Evolutionary conservation across 352 stramenopile genomes (phyloP).

Genomic region (Pythium coloratum): DNA sequence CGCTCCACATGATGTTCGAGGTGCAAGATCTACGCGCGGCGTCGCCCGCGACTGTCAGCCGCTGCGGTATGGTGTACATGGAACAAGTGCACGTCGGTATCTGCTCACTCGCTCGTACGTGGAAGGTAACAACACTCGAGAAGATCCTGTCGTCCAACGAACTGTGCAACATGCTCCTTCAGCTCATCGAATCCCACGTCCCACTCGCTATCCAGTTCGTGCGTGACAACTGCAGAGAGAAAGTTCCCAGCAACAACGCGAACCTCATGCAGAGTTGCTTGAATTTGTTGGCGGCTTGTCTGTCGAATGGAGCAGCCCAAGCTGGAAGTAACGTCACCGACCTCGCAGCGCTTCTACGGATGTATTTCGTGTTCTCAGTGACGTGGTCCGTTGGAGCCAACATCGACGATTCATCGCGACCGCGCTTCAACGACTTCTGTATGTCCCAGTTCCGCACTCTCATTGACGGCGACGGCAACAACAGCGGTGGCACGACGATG

Average conservation of each 20-base stretch:
- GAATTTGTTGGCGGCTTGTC: slow-evolving; percentile 83
- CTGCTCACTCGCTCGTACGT: slow-evolving; percentile 69
- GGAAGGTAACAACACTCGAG: slow-evolving; percentile 74
- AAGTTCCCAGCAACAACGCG: slow-evolving; percentile 84
- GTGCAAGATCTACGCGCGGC: slow-evolving; percentile 89
- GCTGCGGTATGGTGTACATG: slow-evolving; percentile 93
- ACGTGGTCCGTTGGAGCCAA: slow-evolving; percentile 88
- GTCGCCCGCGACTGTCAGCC: slow-evolving; percentile 87
- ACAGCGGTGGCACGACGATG: slow-evolving; percentile 16
- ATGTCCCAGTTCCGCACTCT: slow-evolving; percentile 62
- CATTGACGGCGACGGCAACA: slow-evolving; percentile 51
- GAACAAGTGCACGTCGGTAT: slow-evolving; percentile 87
- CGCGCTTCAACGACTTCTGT: slow-evolving; percentile 89
- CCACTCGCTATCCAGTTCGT: slow-evolving; percentile 85
- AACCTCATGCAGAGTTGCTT: slow-evolving; percentile 89
- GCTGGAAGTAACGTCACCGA: slow-evolving; percentile 49
- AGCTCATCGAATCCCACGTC: slow-evolving; percentile 83
- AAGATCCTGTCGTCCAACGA: slow-evolving; percentile 57
- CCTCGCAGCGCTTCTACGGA: slow-evolving; percentile 58
- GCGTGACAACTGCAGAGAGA: slow-evolving; percentile 87
- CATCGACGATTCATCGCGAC: slow-evolving; percentile 76
- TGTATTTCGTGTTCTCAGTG: slow-evolving; percentile 89
- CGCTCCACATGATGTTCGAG: slow-evolving; percentile 93
- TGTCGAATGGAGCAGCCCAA: slow-evolving; percentile 44
- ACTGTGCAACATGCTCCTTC: slow-evolving; percentile 63